A percentile compares a stretch with the other conserved stretches of the same genome.
These are phyloP conservation scores for Albizia julibrissin DNA, from an alignment of 306 rosid species.

Conservation along the genomic window DNA sequence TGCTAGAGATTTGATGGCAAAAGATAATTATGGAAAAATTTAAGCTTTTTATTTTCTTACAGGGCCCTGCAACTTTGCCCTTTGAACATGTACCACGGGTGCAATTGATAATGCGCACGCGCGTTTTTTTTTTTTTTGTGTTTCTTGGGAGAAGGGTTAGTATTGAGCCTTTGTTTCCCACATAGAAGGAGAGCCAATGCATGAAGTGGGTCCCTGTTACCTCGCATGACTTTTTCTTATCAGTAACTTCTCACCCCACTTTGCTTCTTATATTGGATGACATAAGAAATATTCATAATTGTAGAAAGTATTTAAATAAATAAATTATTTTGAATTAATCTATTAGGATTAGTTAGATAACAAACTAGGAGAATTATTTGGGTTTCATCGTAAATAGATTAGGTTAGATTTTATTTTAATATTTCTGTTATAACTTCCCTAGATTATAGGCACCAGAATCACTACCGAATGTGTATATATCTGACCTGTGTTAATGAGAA, in stretches of 20 bases:
- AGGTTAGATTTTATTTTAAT: too few relatives aligned
- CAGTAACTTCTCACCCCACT: not conserved
- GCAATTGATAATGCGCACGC: not conserved
- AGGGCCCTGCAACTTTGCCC: not conserved
- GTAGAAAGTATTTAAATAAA: too few relatives aligned
- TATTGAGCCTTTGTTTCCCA: not conserved
- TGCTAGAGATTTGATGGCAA: not conserved
- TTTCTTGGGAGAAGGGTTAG: not conserved
- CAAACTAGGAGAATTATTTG: too few relatives aligned
- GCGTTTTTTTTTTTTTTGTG: rapidly evolving
- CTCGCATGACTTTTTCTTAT: not conserved
- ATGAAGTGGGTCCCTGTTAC: not conserved
- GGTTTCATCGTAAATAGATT: too few relatives aligned
- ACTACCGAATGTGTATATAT: too few relatives aligned
- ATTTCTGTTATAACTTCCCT: too few relatives aligned
- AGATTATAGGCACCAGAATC: too few relatives aligned
- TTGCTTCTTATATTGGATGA: not conserved
- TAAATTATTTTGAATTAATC: too few relatives aligned
- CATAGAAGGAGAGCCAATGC: not conserved
- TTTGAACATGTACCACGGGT: not conserved
- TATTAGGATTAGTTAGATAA: too few relatives aligned
- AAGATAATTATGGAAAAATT: not conserved
- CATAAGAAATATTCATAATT: not conserved
- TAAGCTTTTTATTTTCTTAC: not conserved
- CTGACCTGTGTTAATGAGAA: too few relatives aligned